These are phyloP conservation scores for Asterochloris erici DNA, from an alignment of 139 green algal genomes.

Conservation along the genomic window DNA sequence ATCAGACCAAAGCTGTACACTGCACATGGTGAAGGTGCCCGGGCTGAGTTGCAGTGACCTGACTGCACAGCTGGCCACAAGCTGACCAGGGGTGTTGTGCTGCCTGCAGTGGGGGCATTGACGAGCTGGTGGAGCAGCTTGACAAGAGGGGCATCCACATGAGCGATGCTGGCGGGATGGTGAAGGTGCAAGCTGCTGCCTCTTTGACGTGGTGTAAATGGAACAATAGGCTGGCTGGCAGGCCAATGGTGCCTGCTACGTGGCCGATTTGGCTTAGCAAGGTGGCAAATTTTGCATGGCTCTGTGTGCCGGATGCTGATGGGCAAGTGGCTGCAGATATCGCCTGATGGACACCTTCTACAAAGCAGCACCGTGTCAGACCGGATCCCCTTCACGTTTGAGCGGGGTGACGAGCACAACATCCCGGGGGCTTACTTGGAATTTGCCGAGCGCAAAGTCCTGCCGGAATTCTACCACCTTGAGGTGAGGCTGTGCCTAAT, in stretches of 20 bases:
- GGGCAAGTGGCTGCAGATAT: constrained; percentile 57
- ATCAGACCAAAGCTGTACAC: too few species aligned
- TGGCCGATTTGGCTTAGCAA: constrained; percentile 39
- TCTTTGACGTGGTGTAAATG: too few species aligned
- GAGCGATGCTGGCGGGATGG: constrained; percentile 54
- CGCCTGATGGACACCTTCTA: constrained; percentile 65
- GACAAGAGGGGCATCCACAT: constrained; percentile 50
- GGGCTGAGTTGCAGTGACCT: too few species aligned
- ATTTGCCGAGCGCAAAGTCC: constrained; percentile 67
- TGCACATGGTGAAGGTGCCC: too few species aligned
- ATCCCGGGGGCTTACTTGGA: constrained; percentile 70
- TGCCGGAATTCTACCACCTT: constrained; percentile 52
- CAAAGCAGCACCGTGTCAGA: constrained; percentile 78
- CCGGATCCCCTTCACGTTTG: constrained; percentile 47
- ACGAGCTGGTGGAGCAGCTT: constrained; percentile 42
- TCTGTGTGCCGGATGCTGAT: constrained; percentile 57
- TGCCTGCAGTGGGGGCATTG: constrained; percentile 35
- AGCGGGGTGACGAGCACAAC: constrained; percentile 24
- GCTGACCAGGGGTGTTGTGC: neutral
- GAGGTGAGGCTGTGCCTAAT: neutral
- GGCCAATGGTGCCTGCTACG: constrained; percentile 1
- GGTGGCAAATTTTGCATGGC: constrained; percentile 47
- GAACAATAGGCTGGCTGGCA: too few species aligned
- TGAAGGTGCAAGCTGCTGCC: constrained; percentile 40
- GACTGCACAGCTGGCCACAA: neutral